These are phyloP conservation scores for Calonectria hawksworthii DNA, from an alignment of 2,329 filamentous ascomycete species.

Conservation along the genomic window DNA sequence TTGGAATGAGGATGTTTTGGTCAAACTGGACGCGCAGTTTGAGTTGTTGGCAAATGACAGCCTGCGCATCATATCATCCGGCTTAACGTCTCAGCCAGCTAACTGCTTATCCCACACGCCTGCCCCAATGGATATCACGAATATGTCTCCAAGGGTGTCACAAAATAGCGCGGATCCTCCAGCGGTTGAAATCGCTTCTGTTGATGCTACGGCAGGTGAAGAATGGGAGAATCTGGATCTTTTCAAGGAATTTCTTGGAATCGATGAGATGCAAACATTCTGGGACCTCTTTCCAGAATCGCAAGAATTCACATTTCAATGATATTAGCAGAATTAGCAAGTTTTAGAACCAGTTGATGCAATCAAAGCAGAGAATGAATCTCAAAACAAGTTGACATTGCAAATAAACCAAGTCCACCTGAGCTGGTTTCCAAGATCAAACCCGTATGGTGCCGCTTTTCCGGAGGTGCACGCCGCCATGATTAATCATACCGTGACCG, in stretches of 20 bases:
- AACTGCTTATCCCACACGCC: neutral
- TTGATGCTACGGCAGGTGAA: neutral
- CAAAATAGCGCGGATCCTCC: too few species aligned
- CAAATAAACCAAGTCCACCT: accelerated
- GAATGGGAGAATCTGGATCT: slow-evolving; percentile 13
- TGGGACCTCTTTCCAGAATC: slow-evolving; percentile 4
- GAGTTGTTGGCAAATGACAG: slow-evolving; percentile 15
- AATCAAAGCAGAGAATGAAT: neutral
- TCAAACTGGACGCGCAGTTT: slow-evolving; percentile 20
- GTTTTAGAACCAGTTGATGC: neutral
- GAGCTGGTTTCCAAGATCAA: neutral
- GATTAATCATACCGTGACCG: neutral
- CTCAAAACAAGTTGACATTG: accelerated
- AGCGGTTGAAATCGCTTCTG: neutral
- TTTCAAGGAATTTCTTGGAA: slow-evolving; percentile 9
- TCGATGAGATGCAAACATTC: slow-evolving; percentile 8
- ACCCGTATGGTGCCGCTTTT: neutral
- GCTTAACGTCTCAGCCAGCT: neutral
- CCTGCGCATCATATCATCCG: neutral
- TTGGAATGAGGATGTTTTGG: slow-evolving; percentile 18
- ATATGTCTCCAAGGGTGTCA: neutral
- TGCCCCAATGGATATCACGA: too few species aligned
- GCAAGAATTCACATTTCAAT: neutral
- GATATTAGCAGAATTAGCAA: too few species aligned
- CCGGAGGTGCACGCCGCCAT: neutral